phyloP scores from a whole-genome alignment of 371 early-diverging fungal species.

The Saksenaea oblongispora region DNA sequence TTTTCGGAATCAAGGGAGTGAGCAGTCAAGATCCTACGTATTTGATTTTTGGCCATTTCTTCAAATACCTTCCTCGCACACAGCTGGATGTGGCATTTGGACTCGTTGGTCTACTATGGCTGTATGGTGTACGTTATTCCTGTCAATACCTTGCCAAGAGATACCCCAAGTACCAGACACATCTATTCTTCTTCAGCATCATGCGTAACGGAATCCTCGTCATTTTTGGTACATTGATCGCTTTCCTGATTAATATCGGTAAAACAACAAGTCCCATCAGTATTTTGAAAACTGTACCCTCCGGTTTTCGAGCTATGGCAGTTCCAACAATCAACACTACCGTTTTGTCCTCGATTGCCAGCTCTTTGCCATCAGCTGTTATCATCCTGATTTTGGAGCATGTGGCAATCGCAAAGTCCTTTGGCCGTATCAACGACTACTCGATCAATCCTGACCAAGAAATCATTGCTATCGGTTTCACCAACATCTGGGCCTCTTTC shows the following conservation, averaged over 20 bases:
- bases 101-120: constrained; percentile 40
- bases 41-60: constrained; percentile 56
- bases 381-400: constrained; percentile 82
- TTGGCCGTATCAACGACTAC: constrained; percentile 74
- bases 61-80: constrained; percentile 45
- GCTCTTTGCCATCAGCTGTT: constrained; percentile 62
- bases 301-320: constrained; percentile 63
- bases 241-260: constrained; percentile 46
- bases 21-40: constrained; percentile 60
- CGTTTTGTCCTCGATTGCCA: constrained; percentile 45
- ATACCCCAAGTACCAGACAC: constrained; percentile 42
- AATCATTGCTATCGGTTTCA: constrained; percentile 80
- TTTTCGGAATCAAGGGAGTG: constrained; percentile 71
- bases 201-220: constrained; percentile 51
- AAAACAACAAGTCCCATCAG: constrained; percentile 43
- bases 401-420: constrained; percentile 81
- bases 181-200: constrained; percentile 52
- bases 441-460: constrained; percentile 77
- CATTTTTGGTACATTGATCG: constrained; percentile 44
- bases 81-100: constrained; percentile 57
- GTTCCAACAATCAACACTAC: constrained; percentile 46
- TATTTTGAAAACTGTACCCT: constrained; percentile 71
- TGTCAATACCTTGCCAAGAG: constrained; percentile 32
- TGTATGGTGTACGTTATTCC: constrained; percentile 49
- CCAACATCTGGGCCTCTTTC: constrained; percentile 81